phyloP scores from a whole-genome alignment of 805 yeast species.

The Schwanniomyces occidentalis region DNA sequence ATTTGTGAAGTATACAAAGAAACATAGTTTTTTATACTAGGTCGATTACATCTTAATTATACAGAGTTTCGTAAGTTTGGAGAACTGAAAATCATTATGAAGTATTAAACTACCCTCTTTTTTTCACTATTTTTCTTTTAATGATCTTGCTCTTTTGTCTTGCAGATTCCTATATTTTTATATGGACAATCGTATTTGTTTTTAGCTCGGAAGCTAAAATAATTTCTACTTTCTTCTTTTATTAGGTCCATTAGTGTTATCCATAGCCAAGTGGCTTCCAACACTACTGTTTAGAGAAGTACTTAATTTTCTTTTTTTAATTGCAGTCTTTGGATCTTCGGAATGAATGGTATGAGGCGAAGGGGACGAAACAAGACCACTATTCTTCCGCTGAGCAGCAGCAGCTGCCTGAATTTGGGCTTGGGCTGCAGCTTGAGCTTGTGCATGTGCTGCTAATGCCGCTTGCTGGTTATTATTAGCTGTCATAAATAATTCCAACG shows the following conservation, averaged over 20 bases:
- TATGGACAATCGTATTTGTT: too few species aligned
- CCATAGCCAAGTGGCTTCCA: constrained; percentile 9
- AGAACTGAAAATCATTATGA: too few species aligned
- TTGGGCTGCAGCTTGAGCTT: too few species aligned
- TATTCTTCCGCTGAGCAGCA: constrained; percentile 1
- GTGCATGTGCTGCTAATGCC: constrained; percentile 13
- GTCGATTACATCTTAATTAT: too few species aligned
- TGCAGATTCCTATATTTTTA: too few species aligned
- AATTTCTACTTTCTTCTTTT: constrained; percentile 11
- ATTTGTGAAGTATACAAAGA: too few species aligned
- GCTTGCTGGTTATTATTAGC: constrained; percentile 23
- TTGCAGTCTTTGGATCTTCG: constrained; percentile 11
- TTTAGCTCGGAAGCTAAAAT: too few species aligned
- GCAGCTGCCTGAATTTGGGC: constrained; percentile 1
- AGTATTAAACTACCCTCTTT: too few species aligned
- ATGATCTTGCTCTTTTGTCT: too few species aligned
- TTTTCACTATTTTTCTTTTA: too few species aligned
- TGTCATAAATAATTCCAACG: constrained; percentile 46
- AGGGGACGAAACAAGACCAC: constrained; percentile 10
- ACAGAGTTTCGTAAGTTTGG: too few species aligned
- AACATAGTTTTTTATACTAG: too few species aligned
- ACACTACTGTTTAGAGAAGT: constrained; percentile 3
- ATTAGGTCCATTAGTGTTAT: constrained; percentile 6
- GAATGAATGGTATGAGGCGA: constrained; percentile 11
- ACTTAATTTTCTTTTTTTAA: constrained; percentile 15